These are phyloP conservation scores for Arachnomyces sp. DNA, from an alignment of 2,329 filamentous ascomycete species.

Conservation along the genomic window DNA sequence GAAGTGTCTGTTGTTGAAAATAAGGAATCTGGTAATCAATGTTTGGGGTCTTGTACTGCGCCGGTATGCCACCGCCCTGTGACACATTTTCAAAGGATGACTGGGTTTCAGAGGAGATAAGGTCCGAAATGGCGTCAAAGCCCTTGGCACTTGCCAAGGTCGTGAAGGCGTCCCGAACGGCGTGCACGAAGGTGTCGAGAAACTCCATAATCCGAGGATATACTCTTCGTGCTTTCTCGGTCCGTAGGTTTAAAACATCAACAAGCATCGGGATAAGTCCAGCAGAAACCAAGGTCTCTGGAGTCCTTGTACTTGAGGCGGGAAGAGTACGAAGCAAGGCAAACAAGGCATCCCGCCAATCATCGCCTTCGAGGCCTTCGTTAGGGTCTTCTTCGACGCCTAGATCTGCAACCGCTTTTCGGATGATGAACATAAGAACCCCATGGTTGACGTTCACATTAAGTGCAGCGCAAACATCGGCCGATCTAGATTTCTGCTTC, in stretches of 20 bases:
- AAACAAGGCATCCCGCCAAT: constrained; percentile 87
- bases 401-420: constrained; percentile 82
- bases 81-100: constrained; percentile 59
- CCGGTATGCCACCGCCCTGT: constrained; percentile 61
- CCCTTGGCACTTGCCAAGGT: constrained; percentile 74
- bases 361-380: constrained; percentile 61
- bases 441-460: constrained; percentile 96
- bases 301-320: constrained; percentile 60
- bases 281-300: constrained; percentile 75
- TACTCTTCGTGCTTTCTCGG: constrained; percentile 69
- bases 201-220: constrained; percentile 80
- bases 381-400: constrained; percentile 50
- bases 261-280: constrained; percentile 85
- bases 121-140: constrained; percentile 79
- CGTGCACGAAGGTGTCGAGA: constrained; percentile 79
- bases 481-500: constrained; percentile 64
- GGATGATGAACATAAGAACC: constrained; percentile 82
- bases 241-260: constrained; percentile 77
- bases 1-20: constrained; percentile 84
- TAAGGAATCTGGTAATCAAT: constrained; percentile 93
- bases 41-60: constrained; percentile 64
- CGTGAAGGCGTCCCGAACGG: constrained; percentile 73
- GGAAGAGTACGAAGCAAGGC: constrained; percentile 77
- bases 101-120: constrained; percentile 71
- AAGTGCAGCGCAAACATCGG: constrained; percentile 81